Evolutionary conservation across 257 asterid species (phyloP).

Genomic region (Anisodus tanguticus): DNA sequence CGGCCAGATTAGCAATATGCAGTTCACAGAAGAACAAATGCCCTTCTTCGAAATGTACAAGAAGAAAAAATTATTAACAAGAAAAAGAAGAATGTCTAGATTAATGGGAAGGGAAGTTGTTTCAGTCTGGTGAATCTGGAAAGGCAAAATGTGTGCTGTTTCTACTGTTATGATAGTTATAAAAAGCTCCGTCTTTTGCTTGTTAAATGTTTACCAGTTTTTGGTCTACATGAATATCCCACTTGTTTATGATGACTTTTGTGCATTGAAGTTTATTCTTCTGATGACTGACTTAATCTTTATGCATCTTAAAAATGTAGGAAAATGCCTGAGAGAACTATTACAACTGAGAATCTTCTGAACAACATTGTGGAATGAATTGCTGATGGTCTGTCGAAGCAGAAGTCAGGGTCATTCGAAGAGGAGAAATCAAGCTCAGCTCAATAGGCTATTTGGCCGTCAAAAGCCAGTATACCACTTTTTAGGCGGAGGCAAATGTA

Average conservation of each 20-base stretch:
- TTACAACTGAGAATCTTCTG: slow-evolving; percentile 62
- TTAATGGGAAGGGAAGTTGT: slow-evolving; percentile 1
- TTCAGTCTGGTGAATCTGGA: neutral
- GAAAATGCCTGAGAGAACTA: slow-evolving; percentile 72
- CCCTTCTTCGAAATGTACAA: neutral
- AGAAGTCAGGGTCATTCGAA: slow-evolving; percentile 56
- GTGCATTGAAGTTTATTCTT: neutral
- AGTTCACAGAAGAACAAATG: neutral
- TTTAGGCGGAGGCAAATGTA: slow-evolving; percentile 91
- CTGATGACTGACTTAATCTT: neutral
- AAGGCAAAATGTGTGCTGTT: neutral
- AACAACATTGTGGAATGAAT: slow-evolving; percentile 65
- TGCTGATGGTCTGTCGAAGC: slow-evolving; percentile 58
- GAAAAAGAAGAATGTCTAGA: neutral
- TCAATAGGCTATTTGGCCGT: slow-evolving; percentile 75
- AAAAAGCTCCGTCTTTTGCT: neutral
- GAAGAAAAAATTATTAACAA: neutral
- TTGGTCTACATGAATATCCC: neutral
- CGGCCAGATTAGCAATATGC: neutral
- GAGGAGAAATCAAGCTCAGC: slow-evolving; percentile 52
- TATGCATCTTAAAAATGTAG: slow-evolving; percentile 26
- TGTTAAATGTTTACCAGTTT: neutral
- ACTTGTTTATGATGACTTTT: neutral
- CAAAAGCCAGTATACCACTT: slow-evolving; percentile 73
- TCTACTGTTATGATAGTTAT: no score